Percentiles rank a stretch among this genome's conserved stretches.
phyloP scores from a whole-genome alignment of 331 rosid genomes.

The Telfairia occidentalis region DNA sequence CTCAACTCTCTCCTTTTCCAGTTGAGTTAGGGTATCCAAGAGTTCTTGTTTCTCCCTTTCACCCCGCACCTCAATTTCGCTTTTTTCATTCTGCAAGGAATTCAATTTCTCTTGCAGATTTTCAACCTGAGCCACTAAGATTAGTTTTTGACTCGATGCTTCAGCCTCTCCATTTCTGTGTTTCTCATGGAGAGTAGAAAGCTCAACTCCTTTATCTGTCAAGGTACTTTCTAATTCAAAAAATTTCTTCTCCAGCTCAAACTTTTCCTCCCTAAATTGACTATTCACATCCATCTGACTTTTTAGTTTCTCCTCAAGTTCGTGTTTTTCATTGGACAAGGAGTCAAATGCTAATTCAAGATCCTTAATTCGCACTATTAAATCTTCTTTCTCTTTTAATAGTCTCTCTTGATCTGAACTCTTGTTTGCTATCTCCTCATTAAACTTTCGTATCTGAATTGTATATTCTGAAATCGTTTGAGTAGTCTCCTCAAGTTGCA shows the following conservation, averaged over 20 bases:
- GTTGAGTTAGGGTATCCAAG: constrained; percentile 24
- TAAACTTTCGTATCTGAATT: constrained; percentile 41
- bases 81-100: constrained; percentile 44
- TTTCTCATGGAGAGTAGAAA: constrained; percentile 37
- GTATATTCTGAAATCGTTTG: constrained; percentile 30
- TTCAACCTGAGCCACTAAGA: constrained; percentile 34
- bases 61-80: constrained; percentile 37
- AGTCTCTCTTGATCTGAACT: constrained; percentile 32
- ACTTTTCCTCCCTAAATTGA: constrained; percentile 32
- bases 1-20: constrained; percentile 47
- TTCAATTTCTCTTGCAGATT: constrained; percentile 44
- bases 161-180: constrained; percentile 35
- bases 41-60: constrained; percentile 42
- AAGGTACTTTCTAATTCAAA: constrained; percentile 36
- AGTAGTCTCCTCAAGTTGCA: constrained; percentile 35
- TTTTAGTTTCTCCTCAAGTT: constrained; percentile 41
- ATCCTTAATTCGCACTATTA: constrained; percentile 26
- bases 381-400: constrained; percentile 41
- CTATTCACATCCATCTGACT: constrained; percentile 25
- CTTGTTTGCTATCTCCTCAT: constrained; percentile 45
- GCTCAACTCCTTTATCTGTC: constrained; percentile 32
- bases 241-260: constrained; percentile 33
- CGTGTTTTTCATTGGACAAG: constrained; percentile 23
- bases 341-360: constrained; percentile 32
- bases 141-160: constrained; percentile 34